phyloP scores from a whole-genome alignment of 768 basidiomycete species.

The Hydnum rufescens region DNA sequence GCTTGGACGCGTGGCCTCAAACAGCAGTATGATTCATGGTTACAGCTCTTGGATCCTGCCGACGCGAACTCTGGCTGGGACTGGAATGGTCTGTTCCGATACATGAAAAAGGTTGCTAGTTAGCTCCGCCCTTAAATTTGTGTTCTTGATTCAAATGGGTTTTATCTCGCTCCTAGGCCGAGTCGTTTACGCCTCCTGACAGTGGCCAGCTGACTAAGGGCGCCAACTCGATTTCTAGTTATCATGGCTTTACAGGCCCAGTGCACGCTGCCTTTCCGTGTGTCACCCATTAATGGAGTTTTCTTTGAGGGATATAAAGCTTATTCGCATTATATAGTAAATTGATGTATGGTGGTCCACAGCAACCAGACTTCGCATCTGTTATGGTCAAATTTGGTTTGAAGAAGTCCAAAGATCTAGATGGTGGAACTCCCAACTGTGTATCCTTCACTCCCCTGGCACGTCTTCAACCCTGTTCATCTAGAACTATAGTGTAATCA shows the following conservation, averaged over 20 bases:
- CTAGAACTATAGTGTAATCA: too few species aligned
- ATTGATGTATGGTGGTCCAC: constrained; percentile 35
- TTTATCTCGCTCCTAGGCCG: too few species aligned
- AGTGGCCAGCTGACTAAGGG: constrained; percentile 15
- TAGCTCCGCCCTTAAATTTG: too few species aligned
- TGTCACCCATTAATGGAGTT: too few species aligned
- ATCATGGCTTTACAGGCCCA: constrained; percentile 34
- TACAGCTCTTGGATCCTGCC: constrained; percentile 17
- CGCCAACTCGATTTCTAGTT: constrained; percentile 22
- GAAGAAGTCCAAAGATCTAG: constrained; percentile 28
- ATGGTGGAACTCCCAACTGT: constrained; percentile 35
- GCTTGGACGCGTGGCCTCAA: constrained; percentile 26
- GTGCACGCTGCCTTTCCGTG: constrained; percentile 29
- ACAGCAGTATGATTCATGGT: constrained; percentile 27
- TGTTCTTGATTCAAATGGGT: too few species aligned
- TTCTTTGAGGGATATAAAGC: too few species aligned
- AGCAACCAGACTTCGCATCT: constrained; percentile 29
- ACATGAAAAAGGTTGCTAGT: constrained; percentile 24
- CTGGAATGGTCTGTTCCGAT: constrained; percentile 19
- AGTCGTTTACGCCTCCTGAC: constrained; percentile 14
- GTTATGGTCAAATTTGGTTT: constrained; percentile 30
- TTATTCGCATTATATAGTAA: too few species aligned
- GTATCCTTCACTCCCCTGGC: constrained; percentile 38
- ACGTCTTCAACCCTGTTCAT: too few species aligned
- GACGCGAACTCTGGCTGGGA: constrained; percentile 20